Percentiles rank a stretch among this genome's conserved stretches.
phyloP scores from a whole-genome alignment of 2,329 filamentous ascomycete genomes.

The Aspergillus intermedius region DNA sequence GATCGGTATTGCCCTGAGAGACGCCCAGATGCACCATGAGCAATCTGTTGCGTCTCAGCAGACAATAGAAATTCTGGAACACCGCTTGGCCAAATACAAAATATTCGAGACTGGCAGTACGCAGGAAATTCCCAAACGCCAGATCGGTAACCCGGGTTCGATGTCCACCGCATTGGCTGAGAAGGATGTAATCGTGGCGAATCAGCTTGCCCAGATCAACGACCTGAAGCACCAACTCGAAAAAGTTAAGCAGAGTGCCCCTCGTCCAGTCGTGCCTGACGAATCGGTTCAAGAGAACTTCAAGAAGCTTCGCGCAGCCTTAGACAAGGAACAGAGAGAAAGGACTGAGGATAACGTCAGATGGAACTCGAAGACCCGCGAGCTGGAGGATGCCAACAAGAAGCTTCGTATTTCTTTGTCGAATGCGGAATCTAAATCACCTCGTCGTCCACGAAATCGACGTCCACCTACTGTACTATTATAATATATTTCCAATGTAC shows the following conservation, averaged over 20 bases:
- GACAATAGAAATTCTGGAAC: slow-evolving; percentile 8
- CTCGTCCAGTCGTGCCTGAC: slow-evolving; percentile 1
- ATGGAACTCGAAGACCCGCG: slow-evolving; percentile 7
- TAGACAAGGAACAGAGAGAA: slow-evolving; percentile 9
- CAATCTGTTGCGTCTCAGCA: background rate
- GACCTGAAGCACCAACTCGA: slow-evolving; percentile 7
- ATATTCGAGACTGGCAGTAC: background rate
- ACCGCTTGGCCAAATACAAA: slow-evolving; percentile 7
- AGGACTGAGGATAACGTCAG: slow-evolving; percentile 11
- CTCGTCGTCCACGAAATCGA: background rate
- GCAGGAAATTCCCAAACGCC: slow-evolving; percentile 11
- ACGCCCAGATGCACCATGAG: slow-evolving; percentile 7
- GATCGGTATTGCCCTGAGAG: slow-evolving; percentile 6
- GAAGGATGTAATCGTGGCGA: slow-evolving; percentile 6
- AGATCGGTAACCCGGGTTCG: slow-evolving; percentile 6
- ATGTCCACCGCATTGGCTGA: slow-evolving; percentile 11
- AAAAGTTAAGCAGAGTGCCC: slow-evolving; percentile 1
- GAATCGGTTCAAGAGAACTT: slow-evolving; percentile 5
- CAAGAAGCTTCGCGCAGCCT: slow-evolving; percentile 5
- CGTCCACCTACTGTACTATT: background rate
- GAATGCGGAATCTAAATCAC: slow-evolving; percentile 2
- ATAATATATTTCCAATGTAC: too few species aligned
- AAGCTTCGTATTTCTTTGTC: slow-evolving; percentile 15
- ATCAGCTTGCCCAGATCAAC: slow-evolving; percentile 8
- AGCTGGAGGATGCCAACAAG: slow-evolving; percentile 12